Evolutionary conservation across 306 rosid genomes (phyloP).

Genomic region (Fragaria ananassa): DNA sequence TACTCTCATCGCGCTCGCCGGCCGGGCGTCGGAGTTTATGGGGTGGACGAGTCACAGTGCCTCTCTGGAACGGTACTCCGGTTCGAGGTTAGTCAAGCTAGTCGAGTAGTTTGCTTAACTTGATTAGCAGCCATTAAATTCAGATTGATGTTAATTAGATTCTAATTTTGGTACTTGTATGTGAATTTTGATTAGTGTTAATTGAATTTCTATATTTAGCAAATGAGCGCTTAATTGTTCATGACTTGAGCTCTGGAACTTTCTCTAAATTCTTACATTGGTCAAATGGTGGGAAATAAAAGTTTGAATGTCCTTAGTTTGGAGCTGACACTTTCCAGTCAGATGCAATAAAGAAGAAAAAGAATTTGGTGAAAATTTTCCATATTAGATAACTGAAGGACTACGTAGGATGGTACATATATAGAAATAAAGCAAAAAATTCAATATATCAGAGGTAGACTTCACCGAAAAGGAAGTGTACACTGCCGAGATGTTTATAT

Average conservation of each 20-base stretch:
- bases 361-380: not conserved
- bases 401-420: not conserved
- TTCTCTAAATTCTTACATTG: not conserved
- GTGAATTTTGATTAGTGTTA: not conserved
- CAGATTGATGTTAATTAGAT: not conserved
- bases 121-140: not conserved
- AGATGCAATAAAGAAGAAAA: not conserved
- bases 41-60: constrained; percentile 43
- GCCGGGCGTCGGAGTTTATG: constrained; percentile 46
- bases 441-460: not conserved
- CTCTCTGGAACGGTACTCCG: constrained; percentile 30
- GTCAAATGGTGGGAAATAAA: not conserved
- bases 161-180: not conserved
- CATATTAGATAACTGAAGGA: not conserved
- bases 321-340: not conserved
- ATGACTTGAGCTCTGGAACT: not conserved
- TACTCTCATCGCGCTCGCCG: constrained; percentile 45
- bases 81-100: constrained; percentile 50
- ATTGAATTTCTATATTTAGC: not conserved
- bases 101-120: not conserved
- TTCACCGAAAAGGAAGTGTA: not conserved
- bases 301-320: not conserved
- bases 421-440: not conserved
- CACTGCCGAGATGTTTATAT: not conserved
- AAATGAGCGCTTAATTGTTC: not conserved